These are phyloP conservation scores for Mycena amicta DNA, from an alignment of 768 basidiomycete species.

Conservation along the genomic window DNA sequence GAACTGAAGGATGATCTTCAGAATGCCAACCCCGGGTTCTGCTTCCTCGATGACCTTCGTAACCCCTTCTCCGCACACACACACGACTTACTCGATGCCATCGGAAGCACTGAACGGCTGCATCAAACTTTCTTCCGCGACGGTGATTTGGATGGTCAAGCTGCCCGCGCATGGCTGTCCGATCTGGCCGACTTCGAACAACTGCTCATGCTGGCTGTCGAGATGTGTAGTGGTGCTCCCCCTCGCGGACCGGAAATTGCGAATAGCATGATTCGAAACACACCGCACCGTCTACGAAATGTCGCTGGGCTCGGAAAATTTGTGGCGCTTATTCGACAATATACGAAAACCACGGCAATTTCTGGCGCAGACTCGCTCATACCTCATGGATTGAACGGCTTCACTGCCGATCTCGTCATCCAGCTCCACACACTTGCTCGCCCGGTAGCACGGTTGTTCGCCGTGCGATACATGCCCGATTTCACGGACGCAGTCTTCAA, in stretches of 20 bases:
- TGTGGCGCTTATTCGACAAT: not conserved
- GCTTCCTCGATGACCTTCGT: constrained; percentile 18
- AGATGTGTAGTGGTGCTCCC: constrained; percentile 21
- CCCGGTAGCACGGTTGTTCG: not conserved
- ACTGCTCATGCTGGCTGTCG: constrained; percentile 20
- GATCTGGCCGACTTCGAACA: not conserved
- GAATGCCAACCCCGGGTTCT: constrained; percentile 19
- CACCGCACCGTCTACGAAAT: constrained; percentile 13
- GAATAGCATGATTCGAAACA: constrained; percentile 29
- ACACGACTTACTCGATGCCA: not conserved
- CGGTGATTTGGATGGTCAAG: not conserved
- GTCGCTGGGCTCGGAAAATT: not conserved
- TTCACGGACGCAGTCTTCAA: not conserved
- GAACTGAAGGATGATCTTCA: constrained; percentile 24
- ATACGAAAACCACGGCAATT: not conserved
- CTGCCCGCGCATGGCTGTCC: constrained; percentile 15
- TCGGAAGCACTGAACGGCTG: constrained; percentile 1
- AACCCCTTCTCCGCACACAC: constrained; percentile 11
- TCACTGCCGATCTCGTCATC: not conserved
- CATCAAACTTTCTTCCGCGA: constrained; percentile 17
- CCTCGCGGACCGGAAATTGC: constrained; percentile 11
- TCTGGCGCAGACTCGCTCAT: not conserved
- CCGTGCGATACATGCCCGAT: not conserved
- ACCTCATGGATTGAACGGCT: not conserved
- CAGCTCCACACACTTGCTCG: not conserved